Percentiles rank a stretch among this genome's conserved stretches.
Conservation (phyloP, 768 basidiomycete species). For the Strobilomyces confusus region DNA sequence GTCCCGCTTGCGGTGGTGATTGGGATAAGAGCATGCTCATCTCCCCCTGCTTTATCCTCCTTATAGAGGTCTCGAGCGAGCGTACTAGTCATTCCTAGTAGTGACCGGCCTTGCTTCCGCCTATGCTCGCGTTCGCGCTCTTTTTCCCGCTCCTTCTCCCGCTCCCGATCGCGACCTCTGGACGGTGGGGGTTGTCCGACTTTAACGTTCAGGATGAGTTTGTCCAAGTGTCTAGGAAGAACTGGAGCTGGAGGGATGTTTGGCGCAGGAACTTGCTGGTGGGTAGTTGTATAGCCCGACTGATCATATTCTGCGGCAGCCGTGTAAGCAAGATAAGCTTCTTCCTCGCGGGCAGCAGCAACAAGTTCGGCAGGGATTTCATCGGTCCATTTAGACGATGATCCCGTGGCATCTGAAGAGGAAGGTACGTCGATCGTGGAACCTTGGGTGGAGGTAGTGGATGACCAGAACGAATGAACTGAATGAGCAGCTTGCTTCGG, state of each 20-base stretch:
- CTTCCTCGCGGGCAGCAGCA: slow-evolving; percentile 81
- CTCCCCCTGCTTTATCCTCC: slow-evolving; percentile 20
- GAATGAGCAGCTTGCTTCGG: slow-evolving; percentile 25
- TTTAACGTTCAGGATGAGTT: slow-evolving; percentile 78
- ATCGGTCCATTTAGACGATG: slow-evolving; percentile 60
- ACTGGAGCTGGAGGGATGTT: slow-evolving; percentile 84
- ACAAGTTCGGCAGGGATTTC: slow-evolving; percentile 75
- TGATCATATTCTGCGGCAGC: slow-evolving; percentile 33
- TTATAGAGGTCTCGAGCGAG: slow-evolving; percentile 26
- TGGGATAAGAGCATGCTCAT: slow-evolving; percentile 27
- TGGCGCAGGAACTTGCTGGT: slow-evolving; percentile 51
- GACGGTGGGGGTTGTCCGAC: slow-evolving; percentile 31
- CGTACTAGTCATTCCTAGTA: slow-evolving; percentile 35
- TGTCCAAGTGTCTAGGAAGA: slow-evolving; percentile 88
- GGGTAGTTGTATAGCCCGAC: slow-evolving; percentile 33
- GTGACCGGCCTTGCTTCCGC: slow-evolving; percentile 30
- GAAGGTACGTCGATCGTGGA: slow-evolving; percentile 28
- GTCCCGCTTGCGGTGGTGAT: slow-evolving; percentile 39
- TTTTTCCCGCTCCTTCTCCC: slow-evolving; percentile 35
- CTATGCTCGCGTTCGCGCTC: slow-evolving; percentile 30
- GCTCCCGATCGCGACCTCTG: slow-evolving; percentile 32
- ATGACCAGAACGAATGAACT: slow-evolving; percentile 44
- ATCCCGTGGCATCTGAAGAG: slow-evolving; percentile 28
- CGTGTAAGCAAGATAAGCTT: slow-evolving; percentile 54
- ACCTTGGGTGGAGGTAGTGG: slow-evolving; percentile 32